phyloP scores from a whole-genome alignment of 2,329 filamentous ascomycete genomes.

The Chaetomium olivaceum region DNA sequence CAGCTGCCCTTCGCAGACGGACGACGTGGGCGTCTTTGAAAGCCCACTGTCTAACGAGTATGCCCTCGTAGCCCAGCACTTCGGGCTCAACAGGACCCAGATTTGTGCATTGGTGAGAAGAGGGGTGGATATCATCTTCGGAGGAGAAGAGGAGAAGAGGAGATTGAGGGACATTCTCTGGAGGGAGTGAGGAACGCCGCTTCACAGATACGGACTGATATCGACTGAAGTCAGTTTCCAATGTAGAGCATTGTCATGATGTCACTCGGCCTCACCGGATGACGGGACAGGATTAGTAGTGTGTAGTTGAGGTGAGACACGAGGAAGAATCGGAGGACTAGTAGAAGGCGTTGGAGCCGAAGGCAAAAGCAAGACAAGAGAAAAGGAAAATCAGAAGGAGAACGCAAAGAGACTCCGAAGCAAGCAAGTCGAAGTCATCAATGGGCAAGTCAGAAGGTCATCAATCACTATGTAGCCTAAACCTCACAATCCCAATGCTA shows the following conservation, averaged over 20 bases:
- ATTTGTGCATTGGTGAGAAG: conserved; percentile 59
- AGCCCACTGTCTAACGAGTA: conserved; percentile 78
- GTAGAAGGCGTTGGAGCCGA: neutral
- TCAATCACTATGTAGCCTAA: neutral
- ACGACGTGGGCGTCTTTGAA: conserved; percentile 80
- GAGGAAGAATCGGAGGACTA: no score
- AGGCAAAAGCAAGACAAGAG: neutral
- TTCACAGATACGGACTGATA: neutral
- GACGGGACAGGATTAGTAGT: neutral
- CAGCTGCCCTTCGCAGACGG: conserved; percentile 56
- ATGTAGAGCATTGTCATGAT: neutral
- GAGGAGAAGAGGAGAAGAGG: conserved; percentile 60
- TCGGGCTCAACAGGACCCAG: conserved; percentile 52
- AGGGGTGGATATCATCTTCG: conserved; percentile 67
- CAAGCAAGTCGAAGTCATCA: neutral
- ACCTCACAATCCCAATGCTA: neutral
- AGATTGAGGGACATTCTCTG: conserved; percentile 46
- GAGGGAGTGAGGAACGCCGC: neutral
- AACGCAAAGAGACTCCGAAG: neutral
- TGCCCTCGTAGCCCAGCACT: conserved; percentile 69
- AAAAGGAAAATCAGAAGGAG: neutral
- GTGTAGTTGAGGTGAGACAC: neutral
- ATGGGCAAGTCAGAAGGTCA: neutral
- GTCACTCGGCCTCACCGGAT: neutral
- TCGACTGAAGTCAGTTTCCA: neutral